Evolutionary conservation across 345 rosid genomes (phyloP).

Genomic region (Lepidium aucheri): DNA sequence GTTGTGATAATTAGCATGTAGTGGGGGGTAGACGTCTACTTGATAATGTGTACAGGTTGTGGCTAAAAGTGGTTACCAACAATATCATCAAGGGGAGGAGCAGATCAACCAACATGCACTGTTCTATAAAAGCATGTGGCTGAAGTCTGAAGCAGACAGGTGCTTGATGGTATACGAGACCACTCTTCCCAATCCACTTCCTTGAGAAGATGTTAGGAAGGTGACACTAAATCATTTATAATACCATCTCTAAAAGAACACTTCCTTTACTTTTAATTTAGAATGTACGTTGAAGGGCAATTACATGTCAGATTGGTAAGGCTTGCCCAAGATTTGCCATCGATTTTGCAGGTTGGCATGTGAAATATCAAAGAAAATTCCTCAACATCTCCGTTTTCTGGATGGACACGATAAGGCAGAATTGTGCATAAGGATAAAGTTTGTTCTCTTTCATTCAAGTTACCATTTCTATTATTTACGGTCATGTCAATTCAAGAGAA

Average conservation of each 20-base stretch:
- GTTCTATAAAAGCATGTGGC: conserved; percentile 35
- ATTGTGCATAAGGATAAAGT: conserved; percentile 8
- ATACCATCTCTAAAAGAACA: neutral
- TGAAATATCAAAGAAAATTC: conserved; percentile 2
- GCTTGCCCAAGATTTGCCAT: conserved; percentile 6
- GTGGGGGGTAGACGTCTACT: neutral
- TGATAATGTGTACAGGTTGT: conserved; percentile 27
- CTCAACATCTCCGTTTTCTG: conserved; percentile 8
- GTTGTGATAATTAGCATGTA: neutral
- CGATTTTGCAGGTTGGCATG: conserved; percentile 23
- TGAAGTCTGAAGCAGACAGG: conserved; percentile 40
- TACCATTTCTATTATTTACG: neutral
- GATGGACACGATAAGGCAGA: neutral
- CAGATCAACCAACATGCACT: conserved; percentile 26
- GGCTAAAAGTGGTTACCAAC: conserved; percentile 16
- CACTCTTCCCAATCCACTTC: conserved; percentile 10
- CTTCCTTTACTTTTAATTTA: neutral
- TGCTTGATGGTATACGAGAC: conserved; percentile 32
- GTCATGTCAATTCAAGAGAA: neutral
- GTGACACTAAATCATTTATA: conserved; percentile 17
- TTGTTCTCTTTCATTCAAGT: conserved; percentile 5
- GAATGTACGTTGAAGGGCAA: neutral
- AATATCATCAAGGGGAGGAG: conserved; percentile 11
- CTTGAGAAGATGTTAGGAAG: conserved; percentile 10
- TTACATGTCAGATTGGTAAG: conserved; percentile 9